Evolutionary conservation across 306 rosid species (phyloP).

Genomic region (Sicyos edulis): DNA sequence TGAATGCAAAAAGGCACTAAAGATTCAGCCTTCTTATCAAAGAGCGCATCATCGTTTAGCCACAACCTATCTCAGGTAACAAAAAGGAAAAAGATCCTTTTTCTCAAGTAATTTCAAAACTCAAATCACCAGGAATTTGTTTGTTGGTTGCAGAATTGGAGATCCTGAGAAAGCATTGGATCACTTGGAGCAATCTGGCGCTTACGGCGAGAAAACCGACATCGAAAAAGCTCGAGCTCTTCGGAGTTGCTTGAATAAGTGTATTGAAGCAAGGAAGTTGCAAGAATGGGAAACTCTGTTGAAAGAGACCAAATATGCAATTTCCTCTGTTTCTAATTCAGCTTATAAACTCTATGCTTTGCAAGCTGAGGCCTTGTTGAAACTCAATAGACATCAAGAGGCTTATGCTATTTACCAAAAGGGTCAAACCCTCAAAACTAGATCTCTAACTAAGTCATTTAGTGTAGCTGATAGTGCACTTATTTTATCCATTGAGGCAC

Average conservation of each 20-base stretch:
- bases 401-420: slow-evolving; percentile 57
- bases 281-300: slow-evolving; percentile 60
- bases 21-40: slow-evolving; percentile 61
- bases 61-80: slow-evolving; percentile 72
- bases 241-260: slow-evolving; percentile 48
- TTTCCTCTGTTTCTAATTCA: slow-evolving; percentile 65
- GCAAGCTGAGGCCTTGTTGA: slow-evolving; percentile 81
- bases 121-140: neutral
- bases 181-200: slow-evolving; percentile 47
- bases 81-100: neutral
- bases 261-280: slow-evolving; percentile 50
- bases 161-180: slow-evolving; percentile 62
- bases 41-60: slow-evolving; percentile 89
- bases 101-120: neutral
- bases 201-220: slow-evolving; percentile 30
- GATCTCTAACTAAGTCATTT: slow-evolving; percentile 45
- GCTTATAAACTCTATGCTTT: slow-evolving; percentile 73
- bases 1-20: slow-evolving; percentile 69
- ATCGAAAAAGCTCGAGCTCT: slow-evolving; percentile 48
- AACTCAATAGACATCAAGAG: slow-evolving; percentile 61
- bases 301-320: slow-evolving; percentile 56
- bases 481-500: slow-evolving; percentile 54
- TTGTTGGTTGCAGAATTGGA: slow-evolving; percentile 53
- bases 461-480: slow-evolving; percentile 48
- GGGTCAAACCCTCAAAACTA: slow-evolving; percentile 48